Base-by-base conservation (phyloP, 768 basidiomycete species). In the Kwoniella sp. region DNA sequence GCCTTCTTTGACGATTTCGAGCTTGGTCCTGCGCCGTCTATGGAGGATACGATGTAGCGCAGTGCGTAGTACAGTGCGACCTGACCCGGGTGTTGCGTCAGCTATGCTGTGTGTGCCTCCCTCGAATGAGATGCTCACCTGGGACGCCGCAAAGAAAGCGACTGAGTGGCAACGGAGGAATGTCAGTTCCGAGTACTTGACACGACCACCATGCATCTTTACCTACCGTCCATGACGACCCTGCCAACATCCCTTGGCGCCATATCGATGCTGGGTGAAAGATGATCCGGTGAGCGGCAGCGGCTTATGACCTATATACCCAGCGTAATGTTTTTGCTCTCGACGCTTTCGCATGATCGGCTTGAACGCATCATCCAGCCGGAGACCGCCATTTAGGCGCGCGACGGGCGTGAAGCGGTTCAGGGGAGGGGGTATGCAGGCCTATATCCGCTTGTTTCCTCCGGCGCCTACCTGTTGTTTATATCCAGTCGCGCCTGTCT, bases 31-130 rank as follows among this genome's bases (percentile, higher is more conserved):
- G 38, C 37, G 22, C 39, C 62, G 46, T 75, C 75, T 37, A 75
- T 56, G 31, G 65, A 64, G 29, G 65, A 60, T 41, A 76, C 67
- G 40, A 75, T 69, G 37, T 71, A 74, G 50, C 72, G 61, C 7
- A 74, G 56, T 9, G 73, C 74, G 56, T 76, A 75, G 61, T 70
- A 77, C 25, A 77, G 66, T 26, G 71, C 72, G 10, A 76, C 62
- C 62, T 74, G 67, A 12, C 5, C 8, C n/a, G 33, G 31, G 15
- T 36, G 26, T 25, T 51, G 31, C 20, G 41, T 28, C 23, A 32
- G 37, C 12, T 10, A 3, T n/a, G n/a, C n/a, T n/a, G n/a, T n/a
- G n/a, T n/a, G n/a, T n/a, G n/a, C 14, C 25, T 7, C 20, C 14
- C n/a, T 20, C 32, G 25, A 22, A 5, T 19, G 3, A 26, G 17